phyloP scores from a whole-genome alignment of 768 basidiomycete genomes.

The Dendrothele bispora region DNA sequence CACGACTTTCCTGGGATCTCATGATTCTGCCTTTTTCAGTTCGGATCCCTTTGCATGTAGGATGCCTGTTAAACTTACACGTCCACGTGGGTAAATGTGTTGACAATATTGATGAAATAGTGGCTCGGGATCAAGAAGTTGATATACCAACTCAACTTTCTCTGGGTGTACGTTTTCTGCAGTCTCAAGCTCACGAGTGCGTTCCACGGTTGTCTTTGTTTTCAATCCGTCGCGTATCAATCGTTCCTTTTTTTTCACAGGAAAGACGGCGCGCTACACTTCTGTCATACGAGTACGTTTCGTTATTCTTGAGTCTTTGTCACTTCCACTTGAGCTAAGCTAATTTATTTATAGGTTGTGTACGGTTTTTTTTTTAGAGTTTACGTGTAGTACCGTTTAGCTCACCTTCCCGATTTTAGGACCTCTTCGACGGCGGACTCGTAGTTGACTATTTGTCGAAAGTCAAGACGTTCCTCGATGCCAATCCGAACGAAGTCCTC shows the following conservation, averaged over 20 bases:
- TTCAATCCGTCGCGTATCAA: not conserved
- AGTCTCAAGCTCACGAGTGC: constrained; percentile 56
- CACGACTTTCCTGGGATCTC: constrained; percentile 48
- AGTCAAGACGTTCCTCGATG: constrained; percentile 37
- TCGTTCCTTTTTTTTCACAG: constrained; percentile 11
- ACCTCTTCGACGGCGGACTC: constrained; percentile 54
- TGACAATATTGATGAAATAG: constrained; percentile 16
- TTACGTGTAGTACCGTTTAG: not conserved
- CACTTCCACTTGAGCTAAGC: not conserved
- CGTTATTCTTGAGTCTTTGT: not conserved
- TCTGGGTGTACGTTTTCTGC: constrained; percentile 55
- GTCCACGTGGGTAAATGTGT: not conserved
- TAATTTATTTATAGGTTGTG: constrained; percentile 32
- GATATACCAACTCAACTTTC: constrained; percentile 48
- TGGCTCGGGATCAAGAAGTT: constrained; percentile 49
- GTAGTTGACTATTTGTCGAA: constrained; percentile 30
- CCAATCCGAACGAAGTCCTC: constrained; percentile 48
- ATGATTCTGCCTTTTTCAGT: constrained; percentile 58
- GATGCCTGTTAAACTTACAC: constrained; percentile 11
- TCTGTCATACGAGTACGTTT: constrained; percentile 65
- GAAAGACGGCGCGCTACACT: constrained; percentile 49
- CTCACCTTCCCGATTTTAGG: constrained; percentile 16
- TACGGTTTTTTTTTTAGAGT: constrained; percentile 18
- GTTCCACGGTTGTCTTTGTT: constrained; percentile 10
- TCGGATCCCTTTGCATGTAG: constrained; percentile 43